Base-by-base conservation (phyloP, 208 protist genomes). In the Herpetomonas samuelpessoai region DNA sequence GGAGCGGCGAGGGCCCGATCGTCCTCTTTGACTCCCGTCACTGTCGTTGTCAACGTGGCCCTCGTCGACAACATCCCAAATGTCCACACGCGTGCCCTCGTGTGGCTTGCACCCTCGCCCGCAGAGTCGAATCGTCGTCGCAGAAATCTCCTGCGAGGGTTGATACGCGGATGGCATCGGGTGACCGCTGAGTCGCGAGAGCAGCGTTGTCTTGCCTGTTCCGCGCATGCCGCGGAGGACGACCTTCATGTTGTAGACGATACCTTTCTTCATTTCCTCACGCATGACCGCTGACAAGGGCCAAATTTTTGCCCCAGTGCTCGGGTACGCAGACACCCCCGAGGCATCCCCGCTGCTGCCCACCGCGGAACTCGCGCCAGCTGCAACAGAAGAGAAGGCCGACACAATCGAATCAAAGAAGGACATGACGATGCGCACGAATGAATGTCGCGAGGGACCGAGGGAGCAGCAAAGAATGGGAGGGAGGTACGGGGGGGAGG, bases 161-260 rank as follows among this genome's bases (percentile, higher is more conserved):
- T 48, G 68, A 69, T 94, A 94, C 14, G 53, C 49, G 1, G 21
- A 21, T 18, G 69, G 58, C 16, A 68, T 51, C 14, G 73, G 59
- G 66, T 83, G 70, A 2, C 77, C 81, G 30, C 69, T 81, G 1
- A 91, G 74, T 0, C 65, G 79, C 10, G 88, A 77, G 30, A 94
- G 59, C 38, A 92, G 70, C 3, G 79, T 83, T 19, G 79, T 81
- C 61, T 94, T 92, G 25, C 88, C 88, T 2, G 73, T 78, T 2
- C 65, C 65, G 1, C 79, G 78, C 56, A 82, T 81, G 12, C 84
- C 84, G 21, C 88, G 78, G 1, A 94, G 45, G 38, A 90, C 71
- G 6, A 88, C 76, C 67, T 92, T 94, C 83, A 94, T 91, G 65
- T 94, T 91, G 57, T 81, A 80, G n/a, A 71, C 58, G 16, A 69